A percentile compares a stretch with the other conserved stretches of the same genome.
Evolutionary conservation across 768 basidiomycete genomes (phyloP).

Genomic region (Ramaria sp.): DNA sequence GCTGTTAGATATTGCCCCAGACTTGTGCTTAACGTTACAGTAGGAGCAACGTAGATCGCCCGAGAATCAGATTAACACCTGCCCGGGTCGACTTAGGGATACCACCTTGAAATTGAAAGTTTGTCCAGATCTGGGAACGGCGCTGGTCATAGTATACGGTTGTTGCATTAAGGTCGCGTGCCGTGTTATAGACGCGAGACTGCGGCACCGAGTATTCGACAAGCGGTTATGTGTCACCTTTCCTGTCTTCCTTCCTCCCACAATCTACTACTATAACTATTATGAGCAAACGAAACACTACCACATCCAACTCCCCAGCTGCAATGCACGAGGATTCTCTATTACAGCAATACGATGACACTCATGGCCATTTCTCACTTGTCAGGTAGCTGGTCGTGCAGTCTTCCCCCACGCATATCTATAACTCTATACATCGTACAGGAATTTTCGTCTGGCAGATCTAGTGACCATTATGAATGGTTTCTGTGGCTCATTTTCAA

Average conservation of each 20-base stretch:
- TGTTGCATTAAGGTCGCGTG: neutral
- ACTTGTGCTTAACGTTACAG: no score
- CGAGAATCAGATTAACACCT: no score
- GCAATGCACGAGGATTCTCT: neutral
- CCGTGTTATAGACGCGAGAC: neutral
- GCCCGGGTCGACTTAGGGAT: no score
- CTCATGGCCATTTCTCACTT: conserved; percentile 93
- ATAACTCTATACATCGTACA: conserved; percentile 22
- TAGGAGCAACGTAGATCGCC: no score
- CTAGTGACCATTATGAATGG: conserved; percentile 99
- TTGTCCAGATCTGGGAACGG: no score
- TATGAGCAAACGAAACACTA: conserved; percentile 44
- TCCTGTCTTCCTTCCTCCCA: neutral
- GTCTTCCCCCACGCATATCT: neutral
- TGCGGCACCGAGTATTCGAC: neutral
- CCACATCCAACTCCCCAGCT: conserved; percentile 20
- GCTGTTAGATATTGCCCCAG: no score
- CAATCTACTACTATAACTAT: conserved; percentile 3
- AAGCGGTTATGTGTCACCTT: neutral
- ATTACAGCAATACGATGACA: conserved; percentile 75
- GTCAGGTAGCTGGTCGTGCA: conserved; percentile 55
- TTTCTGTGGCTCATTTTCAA: conserved; percentile 91
- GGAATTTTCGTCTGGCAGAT: conserved; percentile 97
- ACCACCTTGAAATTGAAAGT: no score
- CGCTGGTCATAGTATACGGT: no score